phyloP scores from a whole-genome alignment of 345 rosid species.

The Psidium friedrichsthalianum region DNA sequence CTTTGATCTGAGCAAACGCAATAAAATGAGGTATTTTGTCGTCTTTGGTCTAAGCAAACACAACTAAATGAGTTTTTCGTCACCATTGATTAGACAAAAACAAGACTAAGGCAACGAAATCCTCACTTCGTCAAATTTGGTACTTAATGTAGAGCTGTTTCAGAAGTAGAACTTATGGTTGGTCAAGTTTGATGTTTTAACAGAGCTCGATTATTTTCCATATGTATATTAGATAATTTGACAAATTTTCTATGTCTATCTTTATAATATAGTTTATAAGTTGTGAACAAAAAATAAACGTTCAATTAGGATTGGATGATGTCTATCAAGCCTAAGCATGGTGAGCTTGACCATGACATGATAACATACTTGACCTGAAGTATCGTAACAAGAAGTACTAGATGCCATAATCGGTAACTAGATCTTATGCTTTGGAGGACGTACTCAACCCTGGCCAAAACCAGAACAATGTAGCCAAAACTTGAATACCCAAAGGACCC shows the following conservation, averaged over 20 bases:
- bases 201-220: background rate
- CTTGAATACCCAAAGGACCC: background rate
- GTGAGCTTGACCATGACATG: background rate
- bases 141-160: background rate
- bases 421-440: background rate
- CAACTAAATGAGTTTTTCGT: background rate
- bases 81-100: background rate
- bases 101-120: background rate
- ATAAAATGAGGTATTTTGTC: background rate
- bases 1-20: background rate
- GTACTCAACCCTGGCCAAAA: background rate
- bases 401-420: background rate
- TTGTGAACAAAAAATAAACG: background rate
- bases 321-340: background rate
- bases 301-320: background rate
- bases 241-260: background rate
- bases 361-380: background rate
- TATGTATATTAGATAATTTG: background rate
- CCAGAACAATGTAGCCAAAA: background rate
- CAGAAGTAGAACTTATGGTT: background rate
- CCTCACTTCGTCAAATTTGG: background rate
- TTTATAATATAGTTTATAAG: background rate
- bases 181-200: background rate
- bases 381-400: background rate
- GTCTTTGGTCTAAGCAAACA: background rate